Base-by-base conservation (phyloP, 2,329 filamentous ascomycete species). In the Diaporthe ampelina region DNA sequence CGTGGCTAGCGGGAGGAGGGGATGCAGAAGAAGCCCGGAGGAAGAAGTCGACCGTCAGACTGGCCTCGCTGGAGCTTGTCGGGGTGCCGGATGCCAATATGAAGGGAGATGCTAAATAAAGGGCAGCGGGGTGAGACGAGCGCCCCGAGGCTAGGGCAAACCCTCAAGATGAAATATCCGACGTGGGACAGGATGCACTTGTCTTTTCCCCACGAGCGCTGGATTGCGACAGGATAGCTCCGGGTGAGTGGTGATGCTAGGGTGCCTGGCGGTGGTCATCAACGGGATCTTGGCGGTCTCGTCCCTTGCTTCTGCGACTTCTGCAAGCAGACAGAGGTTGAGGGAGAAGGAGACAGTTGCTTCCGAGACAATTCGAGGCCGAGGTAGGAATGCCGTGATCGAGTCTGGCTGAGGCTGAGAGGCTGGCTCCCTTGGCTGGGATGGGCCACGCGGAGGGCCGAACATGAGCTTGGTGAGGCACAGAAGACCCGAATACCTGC, bases 381-480 rank as follows among this genome's bases (percentile, higher is more conserved):
- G 48, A 40, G 63, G 32, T 54, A 48, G 63, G 63, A 68, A 68
- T 68, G 63, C 48, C 48, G 63, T 40, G 45, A 37, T 67, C 45
- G 29, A 67, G 45, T 26, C 61, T 67, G 63, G 40, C 29, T 35
- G 29, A 32, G 61, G 45, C 43, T 67, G 45, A 67, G 29, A 7
- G 37, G 57, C 70, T 70, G 37, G 57, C 70, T 70, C 50, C 67
- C 67, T 71, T 61, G 43, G 69, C 57, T 29, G 48, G 69, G 69
- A 50, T 43, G 13, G 69, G 69, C 69, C 43, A 54, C 35, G 35
- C 29, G 26, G 63, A 37, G 3, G 61, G 61, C 35, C 61, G 29
- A 37, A 37, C 5, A 24, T 67, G 29, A 67, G 43, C 37, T 45
- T 45, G 24, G 24, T 29, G 26, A 50, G 43, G 45, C 61, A 52